A percentile compares a stretch with the other conserved stretches of the same genome.
Conservation (phyloP, 2,329 filamentous ascomycete genomes). For the Colletotrichum viniferum region DNA sequence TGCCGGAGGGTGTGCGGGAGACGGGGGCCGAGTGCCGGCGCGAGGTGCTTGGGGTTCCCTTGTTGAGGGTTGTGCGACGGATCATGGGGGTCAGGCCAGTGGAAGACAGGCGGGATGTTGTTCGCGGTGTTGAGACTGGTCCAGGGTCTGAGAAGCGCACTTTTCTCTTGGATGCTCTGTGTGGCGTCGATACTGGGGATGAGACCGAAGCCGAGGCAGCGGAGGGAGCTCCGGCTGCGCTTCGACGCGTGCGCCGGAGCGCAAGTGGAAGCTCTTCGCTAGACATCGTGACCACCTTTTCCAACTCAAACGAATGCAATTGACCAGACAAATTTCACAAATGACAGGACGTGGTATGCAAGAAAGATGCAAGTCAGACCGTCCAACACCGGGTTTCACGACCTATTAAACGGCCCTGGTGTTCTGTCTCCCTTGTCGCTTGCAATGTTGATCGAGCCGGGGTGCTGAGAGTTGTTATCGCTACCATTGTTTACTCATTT, state of each 20-base stretch:
- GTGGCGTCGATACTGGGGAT: constrained; percentile 23
- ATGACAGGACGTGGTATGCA: background rate
- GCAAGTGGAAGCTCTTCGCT: constrained; percentile 56
- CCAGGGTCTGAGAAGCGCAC: constrained; percentile 67
- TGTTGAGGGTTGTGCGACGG: constrained; percentile 51
- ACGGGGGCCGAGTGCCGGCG: constrained; percentile 51
- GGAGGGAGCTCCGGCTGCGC: constrained; percentile 4
- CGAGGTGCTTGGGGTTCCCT: constrained; percentile 32
- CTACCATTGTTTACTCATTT: constrained; percentile 50
- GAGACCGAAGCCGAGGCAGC: background rate
- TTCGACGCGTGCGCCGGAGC: constrained; percentile 58
- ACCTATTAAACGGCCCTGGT: background rate
- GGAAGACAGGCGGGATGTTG: constrained; percentile 28
- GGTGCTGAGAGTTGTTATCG: constrained; percentile 17
- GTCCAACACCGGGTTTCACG: background rate
- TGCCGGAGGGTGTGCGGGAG: constrained; percentile 23
- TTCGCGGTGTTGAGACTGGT: constrained; percentile 30
- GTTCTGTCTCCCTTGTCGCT: background rate
- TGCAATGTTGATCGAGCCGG: background rate
- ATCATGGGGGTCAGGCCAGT: constrained; percentile 66
- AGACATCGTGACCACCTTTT: constrained; percentile 31
- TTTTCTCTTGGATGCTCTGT: constrained; percentile 41
- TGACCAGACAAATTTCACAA: background rate
- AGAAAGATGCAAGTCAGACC: background rate
- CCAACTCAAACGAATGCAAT: background rate